Conservation (phyloP, 2,329 filamentous ascomycete species). For the Cercospora sojina region DNA sequence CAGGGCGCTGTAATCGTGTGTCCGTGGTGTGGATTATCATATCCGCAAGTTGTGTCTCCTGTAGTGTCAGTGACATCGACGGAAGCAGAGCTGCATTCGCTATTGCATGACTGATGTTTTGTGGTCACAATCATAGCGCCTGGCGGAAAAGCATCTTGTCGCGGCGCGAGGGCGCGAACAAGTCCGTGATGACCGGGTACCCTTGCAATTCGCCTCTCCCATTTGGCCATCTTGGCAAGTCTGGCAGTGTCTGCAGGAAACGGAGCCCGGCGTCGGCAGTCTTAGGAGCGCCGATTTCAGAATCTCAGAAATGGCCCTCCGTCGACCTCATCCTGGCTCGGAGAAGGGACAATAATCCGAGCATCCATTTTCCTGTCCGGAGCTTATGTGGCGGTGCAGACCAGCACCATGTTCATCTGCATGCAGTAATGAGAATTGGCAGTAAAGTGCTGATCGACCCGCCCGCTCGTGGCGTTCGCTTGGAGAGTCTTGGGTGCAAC, state of each 20-base stretch:
- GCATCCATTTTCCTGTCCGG: background rate
- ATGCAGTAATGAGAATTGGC: background rate
- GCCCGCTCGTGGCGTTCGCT: background rate
- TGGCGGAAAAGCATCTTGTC: no score
- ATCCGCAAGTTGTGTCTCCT: background rate
- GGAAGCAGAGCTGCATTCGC: background rate
- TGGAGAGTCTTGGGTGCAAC: background rate
- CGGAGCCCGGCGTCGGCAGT: background rate
- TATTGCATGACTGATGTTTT: no score
- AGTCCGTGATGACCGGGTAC: background rate
- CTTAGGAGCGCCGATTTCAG: background rate
- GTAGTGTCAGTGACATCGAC: background rate
- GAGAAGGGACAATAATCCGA: background rate
- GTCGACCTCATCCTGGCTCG: background rate
- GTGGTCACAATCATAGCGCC: no score
- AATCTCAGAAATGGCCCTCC: background rate
- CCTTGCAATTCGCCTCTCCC: background rate
- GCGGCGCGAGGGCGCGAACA: background rate
- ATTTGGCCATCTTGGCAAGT: background rate
- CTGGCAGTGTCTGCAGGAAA: background rate
- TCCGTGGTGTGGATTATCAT: background rate
- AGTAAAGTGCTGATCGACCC: conserved; percentile 4
- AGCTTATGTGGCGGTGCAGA: background rate
- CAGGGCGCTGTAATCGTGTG: background rate
- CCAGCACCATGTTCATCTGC: background rate